A percentile compares a stretch with the other conserved stretches of the same genome.
These are phyloP conservation scores for Canna indica DNA, from an alignment of 176 grass and related monocot species.

Conservation along the genomic window DNA sequence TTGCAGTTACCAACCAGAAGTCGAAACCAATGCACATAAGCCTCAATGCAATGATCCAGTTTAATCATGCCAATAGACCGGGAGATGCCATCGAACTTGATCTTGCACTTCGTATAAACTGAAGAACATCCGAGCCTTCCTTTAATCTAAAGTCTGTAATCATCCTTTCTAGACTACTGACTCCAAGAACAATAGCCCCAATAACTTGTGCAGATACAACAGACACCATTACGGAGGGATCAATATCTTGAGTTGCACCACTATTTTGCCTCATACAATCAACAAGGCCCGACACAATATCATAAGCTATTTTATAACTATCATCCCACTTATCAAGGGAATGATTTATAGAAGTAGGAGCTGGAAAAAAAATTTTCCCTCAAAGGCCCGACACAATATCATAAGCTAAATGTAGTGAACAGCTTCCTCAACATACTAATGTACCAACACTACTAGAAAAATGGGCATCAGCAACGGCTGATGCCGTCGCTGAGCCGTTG, in stretches of 20 bases:
- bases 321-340: slow-evolving; percentile 71
- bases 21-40: slow-evolving; percentile 87
- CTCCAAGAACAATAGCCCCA: slow-evolving; percentile 75
- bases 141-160: slow-evolving; percentile 72
- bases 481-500: too few species aligned
- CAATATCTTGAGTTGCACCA: slow-evolving; percentile 51
- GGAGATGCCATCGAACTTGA: slow-evolving; percentile 55
- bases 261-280: slow-evolving; percentile 77
- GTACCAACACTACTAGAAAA: too few species aligned
- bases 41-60: slow-evolving; percentile 55
- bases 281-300: slow-evolving; percentile 57
- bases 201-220: slow-evolving; percentile 86
- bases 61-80: slow-evolving; percentile 47
- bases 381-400: too few species aligned
- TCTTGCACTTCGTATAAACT: slow-evolving; percentile 63
- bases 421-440: slow-evolving; percentile 54
- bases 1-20: slow-evolving; percentile 81
- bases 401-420: slow-evolving; percentile 45
- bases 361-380: slow-evolving; percentile 37
- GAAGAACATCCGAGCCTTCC: slow-evolving; percentile 75
- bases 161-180: slow-evolving; percentile 74
- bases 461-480: too few species aligned
- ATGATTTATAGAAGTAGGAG: slow-evolving; percentile 36
- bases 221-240: slow-evolving; percentile 61
- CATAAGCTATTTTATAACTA: slow-evolving; percentile 75